Percentiles rank a stretch among this genome's conserved stretches.
phyloP scores from a whole-genome alignment of 2,329 filamentous ascomycete genomes.

The Verticillium isaacii region DNA sequence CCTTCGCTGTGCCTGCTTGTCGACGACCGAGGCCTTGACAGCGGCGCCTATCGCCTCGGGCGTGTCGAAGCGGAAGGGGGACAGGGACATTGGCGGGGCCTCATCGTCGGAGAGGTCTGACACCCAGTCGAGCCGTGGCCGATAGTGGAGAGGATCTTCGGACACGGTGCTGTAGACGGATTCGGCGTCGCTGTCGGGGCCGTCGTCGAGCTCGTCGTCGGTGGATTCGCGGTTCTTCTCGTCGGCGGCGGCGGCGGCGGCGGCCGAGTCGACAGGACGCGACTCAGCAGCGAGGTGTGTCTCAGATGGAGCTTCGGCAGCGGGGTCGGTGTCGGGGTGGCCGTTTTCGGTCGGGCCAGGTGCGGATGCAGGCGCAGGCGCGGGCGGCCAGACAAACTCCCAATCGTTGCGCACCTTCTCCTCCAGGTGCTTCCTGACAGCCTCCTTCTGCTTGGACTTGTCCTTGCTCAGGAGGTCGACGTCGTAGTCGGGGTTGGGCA shows the following conservation, averaged over 20 bases:
- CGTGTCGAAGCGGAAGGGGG: constrained; percentile 47
- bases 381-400: constrained; percentile 52
- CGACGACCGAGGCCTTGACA: constrained; percentile 35
- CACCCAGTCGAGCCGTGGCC: constrained; percentile 49
- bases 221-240: constrained; percentile 19
- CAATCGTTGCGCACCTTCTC: constrained; percentile 55
- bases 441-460: constrained; percentile 58
- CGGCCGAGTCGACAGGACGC: constrained; percentile 2
- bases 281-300: neutral
- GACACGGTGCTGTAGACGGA: constrained; percentile 55
- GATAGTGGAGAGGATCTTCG: constrained; percentile 47
- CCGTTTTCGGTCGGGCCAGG: neutral
- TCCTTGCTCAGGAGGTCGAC: constrained; percentile 58
- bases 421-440: constrained; percentile 50
- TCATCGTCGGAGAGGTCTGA: constrained; percentile 53
- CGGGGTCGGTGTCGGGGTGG: neutral
- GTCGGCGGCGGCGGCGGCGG: constrained; percentile 3
- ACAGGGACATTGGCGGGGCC: constrained; percentile 27
- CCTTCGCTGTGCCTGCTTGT: constrained; percentile 51
- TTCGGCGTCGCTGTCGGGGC: constrained; percentile 37
- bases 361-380: constrained; percentile 2
- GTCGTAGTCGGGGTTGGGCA: constrained; percentile 43
- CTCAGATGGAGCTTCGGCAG: neutral
- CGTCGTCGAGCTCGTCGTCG: constrained; percentile 30
- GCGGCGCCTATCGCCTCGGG: constrained; percentile 40